Conservation (phyloP, 2,329 filamentous ascomycete species). For the Rutstroemia sp. region DNA sequence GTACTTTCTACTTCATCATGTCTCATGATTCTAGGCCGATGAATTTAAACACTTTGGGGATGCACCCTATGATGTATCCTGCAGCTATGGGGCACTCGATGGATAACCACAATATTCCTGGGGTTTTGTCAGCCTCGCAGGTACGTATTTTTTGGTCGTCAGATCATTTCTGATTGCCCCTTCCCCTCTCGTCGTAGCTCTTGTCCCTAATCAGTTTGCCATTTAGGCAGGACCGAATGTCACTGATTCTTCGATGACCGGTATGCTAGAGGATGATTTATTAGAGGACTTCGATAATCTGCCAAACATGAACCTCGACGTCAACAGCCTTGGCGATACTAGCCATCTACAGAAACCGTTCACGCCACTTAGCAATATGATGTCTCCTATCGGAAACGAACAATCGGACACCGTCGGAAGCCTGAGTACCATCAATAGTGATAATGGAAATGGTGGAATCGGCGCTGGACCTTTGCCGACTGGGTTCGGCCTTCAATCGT, state of each 20-base stretch:
- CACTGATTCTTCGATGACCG: conserved; percentile 27
- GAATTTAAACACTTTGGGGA: conserved; percentile 18
- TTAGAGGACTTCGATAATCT: conserved; percentile 34
- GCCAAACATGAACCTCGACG: conserved; percentile 37
- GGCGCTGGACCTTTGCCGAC: conserved; percentile 29
- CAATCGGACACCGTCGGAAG: conserved; percentile 12
- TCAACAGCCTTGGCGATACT: conserved; percentile 23
- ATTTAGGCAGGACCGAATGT: conserved; percentile 14
- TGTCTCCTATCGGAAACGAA: conserved; percentile 15
- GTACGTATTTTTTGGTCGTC: conserved; percentile 13
- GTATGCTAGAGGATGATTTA: conserved; percentile 39
- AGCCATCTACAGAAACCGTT: conserved; percentile 22
- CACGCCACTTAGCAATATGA: conserved; percentile 19
- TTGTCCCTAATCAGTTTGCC: not conserved
- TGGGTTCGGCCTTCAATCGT: conserved; percentile 24
- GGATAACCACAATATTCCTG: not conserved
- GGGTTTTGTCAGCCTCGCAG: conserved; percentile 24
- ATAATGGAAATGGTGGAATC: conserved; percentile 21
- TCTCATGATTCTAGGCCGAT: conserved; percentile 16
- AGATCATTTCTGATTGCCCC: not conserved
- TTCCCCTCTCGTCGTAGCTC: not conserved
- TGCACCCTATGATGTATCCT: conserved; percentile 24
- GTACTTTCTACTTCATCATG: conserved; percentile 10
- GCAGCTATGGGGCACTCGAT: conserved; percentile 3
- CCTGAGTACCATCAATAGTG: conserved; percentile 8